phyloP scores from a whole-genome alignment of 768 basidiomycete species.

The Amanita exitialis region DNA sequence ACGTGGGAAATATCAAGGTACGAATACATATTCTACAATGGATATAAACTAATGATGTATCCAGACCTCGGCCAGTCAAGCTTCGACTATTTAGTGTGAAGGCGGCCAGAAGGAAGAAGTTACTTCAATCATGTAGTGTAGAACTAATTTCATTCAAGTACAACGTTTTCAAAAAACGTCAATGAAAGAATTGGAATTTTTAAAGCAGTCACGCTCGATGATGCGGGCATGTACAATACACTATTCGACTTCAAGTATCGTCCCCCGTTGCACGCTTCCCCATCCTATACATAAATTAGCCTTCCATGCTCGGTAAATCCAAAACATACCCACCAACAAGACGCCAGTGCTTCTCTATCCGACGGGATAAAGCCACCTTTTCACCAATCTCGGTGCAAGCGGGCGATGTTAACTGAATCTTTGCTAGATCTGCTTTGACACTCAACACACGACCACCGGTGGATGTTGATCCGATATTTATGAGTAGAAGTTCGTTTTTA shows the following conservation, averaged over 20 bases:
- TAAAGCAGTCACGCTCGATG: neutral
- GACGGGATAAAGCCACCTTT: conserved; percentile 89
- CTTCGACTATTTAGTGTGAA: too few species aligned
- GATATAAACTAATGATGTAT: conserved; percentile 1
- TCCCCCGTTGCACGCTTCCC: conserved; percentile 82
- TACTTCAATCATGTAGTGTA: too few species aligned
- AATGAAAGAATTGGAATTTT: neutral
- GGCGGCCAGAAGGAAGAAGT: too few species aligned
- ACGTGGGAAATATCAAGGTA: conserved; percentile 2
- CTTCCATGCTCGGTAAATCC: neutral
- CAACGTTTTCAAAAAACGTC: neutral
- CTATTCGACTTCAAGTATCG: conserved; percentile 71
- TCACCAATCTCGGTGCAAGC: conserved; percentile 96
- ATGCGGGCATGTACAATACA: neutral
- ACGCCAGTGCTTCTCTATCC: conserved; percentile 98
- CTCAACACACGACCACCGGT: conserved; percentile 92
- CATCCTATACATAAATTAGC: conserved; percentile 24
- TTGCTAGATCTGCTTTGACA: conserved; percentile 91
- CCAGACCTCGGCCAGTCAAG: too few species aligned
- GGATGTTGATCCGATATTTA: conserved; percentile 97
- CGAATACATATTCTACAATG: neutral
- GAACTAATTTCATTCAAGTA: too few species aligned
- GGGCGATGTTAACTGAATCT: conserved; percentile 88
- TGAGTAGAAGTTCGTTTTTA: conserved; percentile 86
- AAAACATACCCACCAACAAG: conserved; percentile 65